Evolutionary conservation across 2,329 filamentous ascomycete genomes (phyloP).

Genomic region (Epichloe scottii): DNA sequence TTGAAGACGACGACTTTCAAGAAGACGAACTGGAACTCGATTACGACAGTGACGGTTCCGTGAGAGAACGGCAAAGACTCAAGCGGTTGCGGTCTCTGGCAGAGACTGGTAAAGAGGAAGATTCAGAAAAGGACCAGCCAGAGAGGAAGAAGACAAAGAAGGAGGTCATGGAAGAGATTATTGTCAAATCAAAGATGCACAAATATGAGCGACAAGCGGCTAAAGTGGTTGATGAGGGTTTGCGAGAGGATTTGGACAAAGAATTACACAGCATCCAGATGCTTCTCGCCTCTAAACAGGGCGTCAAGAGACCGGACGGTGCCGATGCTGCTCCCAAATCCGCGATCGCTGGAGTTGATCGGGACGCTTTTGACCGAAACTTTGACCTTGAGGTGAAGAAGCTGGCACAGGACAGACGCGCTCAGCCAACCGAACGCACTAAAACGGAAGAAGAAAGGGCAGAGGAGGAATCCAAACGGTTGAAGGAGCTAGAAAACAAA

Average conservation of each 20-base stretch:
- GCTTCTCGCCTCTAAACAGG: conserved; percentile 45
- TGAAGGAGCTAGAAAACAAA: conserved; percentile 74
- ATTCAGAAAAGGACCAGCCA: conserved; percentile 42
- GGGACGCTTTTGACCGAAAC: conserved; percentile 63
- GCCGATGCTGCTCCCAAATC: conserved; percentile 12
- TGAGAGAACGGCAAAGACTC: conserved; percentile 39
- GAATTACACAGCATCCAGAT: conserved; percentile 65
- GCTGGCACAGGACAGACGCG: conserved; percentile 71
- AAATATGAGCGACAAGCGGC: conserved; percentile 88
- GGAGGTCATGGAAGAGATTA: conserved; percentile 95
- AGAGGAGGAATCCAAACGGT: conserved; percentile 60
- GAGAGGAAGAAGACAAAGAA: conserved; percentile 89
- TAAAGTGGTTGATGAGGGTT: conserved; percentile 86
- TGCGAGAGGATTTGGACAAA: conserved; percentile 73
- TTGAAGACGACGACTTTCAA: conserved; percentile 65
- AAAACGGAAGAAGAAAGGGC: conserved; percentile 84
- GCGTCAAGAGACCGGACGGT: conserved; percentile 24
- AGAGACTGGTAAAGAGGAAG: conserved; percentile 33
- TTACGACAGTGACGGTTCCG: conserved; percentile 44
- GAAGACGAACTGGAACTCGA: conserved; percentile 57
- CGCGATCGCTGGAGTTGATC: conserved; percentile 42
- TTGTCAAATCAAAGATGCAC: conserved; percentile 90
- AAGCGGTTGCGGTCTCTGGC: conserved; percentile 41
- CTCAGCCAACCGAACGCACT: conserved; percentile 73
- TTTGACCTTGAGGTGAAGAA: conserved; percentile 79